Evolutionary conservation across 208 protist species (phyloP).

Genomic region (Wallacemonas sp.): DNA sequence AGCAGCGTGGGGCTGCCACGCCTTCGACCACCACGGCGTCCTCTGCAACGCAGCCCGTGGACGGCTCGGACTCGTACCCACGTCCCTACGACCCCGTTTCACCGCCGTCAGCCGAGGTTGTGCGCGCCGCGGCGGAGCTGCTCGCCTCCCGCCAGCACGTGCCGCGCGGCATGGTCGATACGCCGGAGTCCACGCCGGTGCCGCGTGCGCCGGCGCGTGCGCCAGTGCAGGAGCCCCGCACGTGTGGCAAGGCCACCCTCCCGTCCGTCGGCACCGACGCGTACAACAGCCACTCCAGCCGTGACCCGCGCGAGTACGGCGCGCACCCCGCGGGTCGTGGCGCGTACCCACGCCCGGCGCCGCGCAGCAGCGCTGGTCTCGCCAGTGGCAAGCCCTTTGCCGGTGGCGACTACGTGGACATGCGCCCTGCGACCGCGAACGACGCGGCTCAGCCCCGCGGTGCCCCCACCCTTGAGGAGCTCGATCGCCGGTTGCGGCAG

Average conservation of each 20-base stretch:
- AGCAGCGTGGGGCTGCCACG: neutral
- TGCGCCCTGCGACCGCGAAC: neutral
- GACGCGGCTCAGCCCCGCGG: slow-evolving; percentile 13
- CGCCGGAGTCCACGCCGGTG: neutral
- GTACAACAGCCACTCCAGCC: slow-evolving; percentile 2
- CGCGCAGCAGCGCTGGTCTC: neutral
- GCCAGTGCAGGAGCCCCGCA: neutral
- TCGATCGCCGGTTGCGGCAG: slow-evolving; percentile 54
- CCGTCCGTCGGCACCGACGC: neutral
- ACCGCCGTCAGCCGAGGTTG: neutral
- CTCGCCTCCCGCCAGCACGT: slow-evolving; percentile 1
- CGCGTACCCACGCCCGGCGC: neutral
- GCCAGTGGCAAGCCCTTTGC: neutral
- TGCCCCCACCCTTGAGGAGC: slow-evolving; percentile 53
- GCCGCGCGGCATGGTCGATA: neutral
- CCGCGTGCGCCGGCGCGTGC: neutral
- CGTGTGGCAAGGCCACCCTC: neutral
- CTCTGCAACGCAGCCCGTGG: neutral
- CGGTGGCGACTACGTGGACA: neutral
- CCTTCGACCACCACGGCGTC: neutral
- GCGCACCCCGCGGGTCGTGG: neutral
- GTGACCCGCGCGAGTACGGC: too few species aligned
- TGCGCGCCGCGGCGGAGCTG: slow-evolving; percentile 3
- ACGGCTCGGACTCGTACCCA: too few species aligned
- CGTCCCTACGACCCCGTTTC: too few species aligned